Percentiles rank a stretch among this genome's conserved stretches.
phyloP scores from a whole-genome alignment of 352 stramenopile genomes.

The Pythium monospermum region DNA sequence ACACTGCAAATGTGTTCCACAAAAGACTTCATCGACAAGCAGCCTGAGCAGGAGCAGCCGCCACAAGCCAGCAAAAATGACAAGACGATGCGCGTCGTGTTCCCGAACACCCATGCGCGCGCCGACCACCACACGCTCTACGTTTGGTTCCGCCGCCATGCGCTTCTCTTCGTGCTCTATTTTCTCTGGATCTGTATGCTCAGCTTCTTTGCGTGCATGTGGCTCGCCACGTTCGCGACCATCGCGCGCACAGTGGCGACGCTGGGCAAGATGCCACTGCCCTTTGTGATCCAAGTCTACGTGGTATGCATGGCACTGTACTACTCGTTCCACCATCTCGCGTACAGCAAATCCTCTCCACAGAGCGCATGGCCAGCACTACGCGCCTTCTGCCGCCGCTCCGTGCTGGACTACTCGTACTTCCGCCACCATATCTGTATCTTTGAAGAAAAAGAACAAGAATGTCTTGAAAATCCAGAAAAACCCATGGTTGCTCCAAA shows the following conservation, averaged over 20 bases:
- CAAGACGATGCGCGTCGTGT: conserved; percentile 3
- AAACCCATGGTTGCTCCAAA: conserved; percentile 31
- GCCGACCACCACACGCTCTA: conserved; percentile 28
- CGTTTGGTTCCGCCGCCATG: conserved; percentile 25
- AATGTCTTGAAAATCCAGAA: conserved; percentile 6
- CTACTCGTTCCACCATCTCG: conserved; percentile 34
- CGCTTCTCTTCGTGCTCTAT: conserved; percentile 30
- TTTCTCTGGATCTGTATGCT: conserved; percentile 30
- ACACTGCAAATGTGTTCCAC: no score
- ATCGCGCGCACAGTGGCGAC: conserved; percentile 13
- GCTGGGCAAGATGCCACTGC: background rate
- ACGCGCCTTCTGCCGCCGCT: conserved; percentile 18
- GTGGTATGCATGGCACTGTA: conserved; percentile 34
- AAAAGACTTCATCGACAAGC: no score
- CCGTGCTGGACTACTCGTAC: conserved; percentile 40
- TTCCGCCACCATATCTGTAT: conserved; percentile 39
- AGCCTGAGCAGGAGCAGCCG: no score
- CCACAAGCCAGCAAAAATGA: no score
- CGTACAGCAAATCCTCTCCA: conserved; percentile 6
- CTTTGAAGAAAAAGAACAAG: conserved; percentile 32
- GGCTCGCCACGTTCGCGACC: conserved; percentile 22
- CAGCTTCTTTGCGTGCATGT: conserved; percentile 15
- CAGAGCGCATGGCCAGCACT: conserved; percentile 27
- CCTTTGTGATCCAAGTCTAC: conserved; percentile 16
- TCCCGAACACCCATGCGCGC: conserved; percentile 13